Evolutionary conservation across 352 stramenopile genomes (phyloP).

Genomic region (Peronospora destructor): DNA sequence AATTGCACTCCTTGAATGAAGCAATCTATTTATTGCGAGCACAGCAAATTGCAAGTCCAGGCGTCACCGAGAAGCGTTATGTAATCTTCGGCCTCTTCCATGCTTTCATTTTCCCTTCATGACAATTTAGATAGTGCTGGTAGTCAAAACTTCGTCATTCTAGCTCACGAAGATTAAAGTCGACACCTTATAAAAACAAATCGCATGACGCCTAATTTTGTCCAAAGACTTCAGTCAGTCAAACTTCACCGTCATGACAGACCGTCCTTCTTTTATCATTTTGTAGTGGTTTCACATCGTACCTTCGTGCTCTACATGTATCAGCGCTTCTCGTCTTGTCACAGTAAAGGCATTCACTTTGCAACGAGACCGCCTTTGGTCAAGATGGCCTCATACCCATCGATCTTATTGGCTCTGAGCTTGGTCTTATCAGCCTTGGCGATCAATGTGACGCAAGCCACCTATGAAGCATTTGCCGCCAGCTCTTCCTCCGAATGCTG

Average conservation of each 20-base stretch:
- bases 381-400: slow-evolving; percentile 2
- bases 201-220: no score
- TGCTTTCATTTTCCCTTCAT: no score
- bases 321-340: not conserved
- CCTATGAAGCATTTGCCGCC: slow-evolving; percentile 10
- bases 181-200: no score
- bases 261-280: slow-evolving; percentile 1
- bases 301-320: slow-evolving; percentile 1
- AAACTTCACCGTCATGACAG: slow-evolving; percentile 7
- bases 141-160: no score
- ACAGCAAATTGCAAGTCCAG: no score
- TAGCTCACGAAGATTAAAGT: no score
- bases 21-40: no score
- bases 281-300: slow-evolving; percentile 11
- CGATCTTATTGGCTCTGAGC: slow-evolving; percentile 3
- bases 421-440: slow-evolving; percentile 3
- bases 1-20: no score
- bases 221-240: not conserved
- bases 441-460: slow-evolving; percentile 7
- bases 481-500: slow-evolving; percentile 38
- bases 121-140: no score
- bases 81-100: no score
- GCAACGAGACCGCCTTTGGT: not conserved
- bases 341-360: not conserved
- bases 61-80: no score